Evolutionary conservation across 2,329 filamentous ascomycete genomes (phyloP), one percentile per base, ranked within the genome.

Genomic region (Alternaria gansuensis): DNA sequence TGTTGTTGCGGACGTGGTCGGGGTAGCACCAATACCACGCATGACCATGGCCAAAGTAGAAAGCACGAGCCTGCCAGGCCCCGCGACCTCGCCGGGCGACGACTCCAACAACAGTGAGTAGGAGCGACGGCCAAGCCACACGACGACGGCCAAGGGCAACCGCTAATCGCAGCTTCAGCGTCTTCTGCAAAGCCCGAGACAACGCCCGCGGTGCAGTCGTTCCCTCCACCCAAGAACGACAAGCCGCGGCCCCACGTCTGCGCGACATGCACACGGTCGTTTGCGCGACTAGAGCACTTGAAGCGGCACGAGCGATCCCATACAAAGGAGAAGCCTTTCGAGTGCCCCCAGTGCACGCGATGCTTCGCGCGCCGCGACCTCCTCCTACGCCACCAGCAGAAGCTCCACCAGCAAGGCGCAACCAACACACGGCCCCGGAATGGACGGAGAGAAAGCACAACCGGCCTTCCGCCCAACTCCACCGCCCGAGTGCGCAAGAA

Each of bases 261-360:
- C 82, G 88, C 84, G 39, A 98, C 93, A 46, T 99, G 95, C 78
- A 87, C 89, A 72, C 89, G 95, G 66, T 96, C 92, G 31, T 99
- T 99, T 78, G 95, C 95, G 58, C 89, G 95, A 61, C 82, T 99
- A 70, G 95, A 99, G 81, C 95, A 99, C 78, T 82, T 99, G 67
- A 99, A 99, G 82, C 90, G 95, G 61, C 95, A 99, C 79, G 95
- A 98, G 81, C 88, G 95, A 63, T 97, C 93, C n/a, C 93, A 97
- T 77, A 97, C 93, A 43, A 97, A 99, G 78, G 93, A 99, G 81
- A 99, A 99, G 83, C 95, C 95, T 1, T 99, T 99, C 71, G 93
- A 97, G 79, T 99, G 95, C 73, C 92, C 92, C 28, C 92, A 98
- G 78, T 99, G 95, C 79, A 86, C 92, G 36, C 84, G 95, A 80